Conservation (phyloP, 495 filamentous ascomycete genomes). For the Penicillium subrubescens region DNA sequence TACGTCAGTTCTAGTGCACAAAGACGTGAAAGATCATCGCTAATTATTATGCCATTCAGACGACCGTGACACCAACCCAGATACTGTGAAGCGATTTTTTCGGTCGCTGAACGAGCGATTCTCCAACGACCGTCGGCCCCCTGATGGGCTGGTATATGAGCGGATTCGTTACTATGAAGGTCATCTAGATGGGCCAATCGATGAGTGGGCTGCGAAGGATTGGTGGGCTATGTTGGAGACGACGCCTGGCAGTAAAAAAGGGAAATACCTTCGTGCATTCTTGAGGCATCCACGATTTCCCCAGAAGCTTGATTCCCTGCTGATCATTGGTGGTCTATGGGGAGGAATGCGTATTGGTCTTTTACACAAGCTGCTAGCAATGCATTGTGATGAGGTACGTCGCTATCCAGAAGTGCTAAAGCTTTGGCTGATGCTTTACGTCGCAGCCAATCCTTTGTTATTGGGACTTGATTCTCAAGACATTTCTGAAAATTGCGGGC, state of each 20-base stretch:
- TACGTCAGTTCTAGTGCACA: background rate
- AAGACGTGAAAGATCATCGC: background rate
- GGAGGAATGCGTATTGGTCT: conserved; percentile 17
- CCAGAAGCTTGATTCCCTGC: conserved; percentile 7
- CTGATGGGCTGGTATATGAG: conserved; percentile 19
- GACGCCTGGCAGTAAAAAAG: conserved; percentile 5
- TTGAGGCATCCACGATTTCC: conserved; percentile 5
- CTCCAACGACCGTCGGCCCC: conserved; percentile 12
- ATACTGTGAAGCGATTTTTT: conserved; percentile 3
- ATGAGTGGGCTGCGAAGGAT: conserved; percentile 2
- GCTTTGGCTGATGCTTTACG: background rate
- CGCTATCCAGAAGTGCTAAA: background rate
- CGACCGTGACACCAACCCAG: background rate
- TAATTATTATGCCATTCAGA: background rate
- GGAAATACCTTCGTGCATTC: conserved; percentile 5
- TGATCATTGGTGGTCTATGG: conserved; percentile 10
- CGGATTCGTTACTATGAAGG: too few relatives aligned
- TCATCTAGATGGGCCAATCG: background rate
- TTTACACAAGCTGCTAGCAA: conserved; percentile 16
- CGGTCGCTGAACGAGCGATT: conserved; percentile 12
- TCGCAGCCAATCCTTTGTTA: background rate
- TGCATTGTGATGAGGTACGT: conserved; percentile 18
- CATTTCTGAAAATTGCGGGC: background rate
- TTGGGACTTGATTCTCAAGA: background rate
- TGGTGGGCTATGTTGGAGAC: conserved; percentile 14